A percentile compares a stretch with the other conserved stretches of the same genome.
Evolutionary conservation across 176 grass and related monocot genomes (phyloP).

Genomic region (Saccharum officinarum): DNA sequence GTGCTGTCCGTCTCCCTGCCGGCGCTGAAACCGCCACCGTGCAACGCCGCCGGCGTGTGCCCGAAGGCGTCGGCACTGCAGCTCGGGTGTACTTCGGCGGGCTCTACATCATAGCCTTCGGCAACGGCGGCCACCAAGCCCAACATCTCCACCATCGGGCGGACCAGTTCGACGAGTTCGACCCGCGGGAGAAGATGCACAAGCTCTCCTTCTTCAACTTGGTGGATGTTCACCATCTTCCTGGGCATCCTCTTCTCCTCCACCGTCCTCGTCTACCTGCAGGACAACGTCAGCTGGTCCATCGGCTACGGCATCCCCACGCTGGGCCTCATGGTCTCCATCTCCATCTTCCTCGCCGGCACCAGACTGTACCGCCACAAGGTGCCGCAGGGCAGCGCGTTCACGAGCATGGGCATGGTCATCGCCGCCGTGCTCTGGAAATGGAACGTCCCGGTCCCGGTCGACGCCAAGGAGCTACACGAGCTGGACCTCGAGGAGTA

Average conservation of each 20-base stretch:
- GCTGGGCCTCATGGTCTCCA: conserved; percentile 46
- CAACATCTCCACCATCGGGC: conserved; percentile 92
- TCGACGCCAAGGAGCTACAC: conserved; percentile 53
- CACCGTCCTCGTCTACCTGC: conserved; percentile 90
- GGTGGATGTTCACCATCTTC: conserved; percentile 94
- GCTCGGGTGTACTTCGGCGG: conserved; percentile 68
- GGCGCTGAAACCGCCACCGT: conserved; percentile 57
- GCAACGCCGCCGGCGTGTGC: conserved; percentile 40
- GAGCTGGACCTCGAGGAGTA: conserved; percentile 59
- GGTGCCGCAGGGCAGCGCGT: conserved; percentile 68
- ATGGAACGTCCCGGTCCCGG: conserved; percentile 28
- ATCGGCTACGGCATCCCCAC: conserved; percentile 80
- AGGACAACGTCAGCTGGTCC: conserved; percentile 82
- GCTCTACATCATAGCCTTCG: conserved; percentile 73
- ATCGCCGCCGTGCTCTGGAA: conserved; percentile 53
- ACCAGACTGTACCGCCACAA: conserved; percentile 81
- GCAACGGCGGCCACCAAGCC: conserved; percentile 81
- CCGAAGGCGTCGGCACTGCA: conserved; percentile 51
- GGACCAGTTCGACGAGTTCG: conserved; percentile 88
- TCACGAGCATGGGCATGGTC: conserved; percentile 66
- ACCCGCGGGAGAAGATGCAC: conserved; percentile 64
- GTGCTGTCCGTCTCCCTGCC: conserved; percentile 62
- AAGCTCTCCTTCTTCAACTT: conserved; percentile 99
- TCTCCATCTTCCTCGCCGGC: conserved; percentile 69
- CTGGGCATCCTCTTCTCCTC: conserved; percentile 73